Conservation (phyloP, 352 stramenopile genomes). For the Lagenidium sp. region DNA sequence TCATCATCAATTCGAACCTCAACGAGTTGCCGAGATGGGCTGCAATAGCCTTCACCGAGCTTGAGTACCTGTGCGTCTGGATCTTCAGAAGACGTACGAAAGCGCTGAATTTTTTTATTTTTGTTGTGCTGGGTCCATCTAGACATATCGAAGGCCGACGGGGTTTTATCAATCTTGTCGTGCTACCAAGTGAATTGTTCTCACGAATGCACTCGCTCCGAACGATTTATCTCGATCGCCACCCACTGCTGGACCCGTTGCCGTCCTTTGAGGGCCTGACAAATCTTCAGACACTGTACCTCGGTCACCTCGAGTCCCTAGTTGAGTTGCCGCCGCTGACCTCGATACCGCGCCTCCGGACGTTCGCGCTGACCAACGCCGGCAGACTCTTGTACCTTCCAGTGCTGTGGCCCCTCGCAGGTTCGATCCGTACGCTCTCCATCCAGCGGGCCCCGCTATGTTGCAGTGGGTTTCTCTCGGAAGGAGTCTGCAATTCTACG, state of each 20-base stretch:
- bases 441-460: constrained; percentile 4
- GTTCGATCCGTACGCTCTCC: constrained; percentile 2
- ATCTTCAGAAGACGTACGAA: no score
- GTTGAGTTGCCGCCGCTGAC: constrained; percentile 14
- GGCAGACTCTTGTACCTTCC: neutral
- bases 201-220: constrained; percentile 19
- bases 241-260: constrained; percentile 11
- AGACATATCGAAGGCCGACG: constrained; percentile 25
- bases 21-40: neutral
- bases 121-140: neutral
- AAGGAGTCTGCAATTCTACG: constrained; percentile 1
- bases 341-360: constrained; percentile 4
- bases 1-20: neutral
- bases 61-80: neutral
- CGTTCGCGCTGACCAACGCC: constrained; percentile 3
- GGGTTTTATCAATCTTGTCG: constrained; percentile 17
- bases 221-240: constrained; percentile 21
- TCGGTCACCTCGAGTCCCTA: constrained; percentile 14
- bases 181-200: constrained; percentile 20
- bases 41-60: neutral
- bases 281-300: constrained; percentile 22
- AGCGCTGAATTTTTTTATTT: no score
- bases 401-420: neutral
- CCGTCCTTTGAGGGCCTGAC: constrained; percentile 18
- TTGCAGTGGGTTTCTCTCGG: constrained; percentile 14